Base-by-base conservation (phyloP, 352 stramenopile species). In the Phytophthora lateralis region DNA sequence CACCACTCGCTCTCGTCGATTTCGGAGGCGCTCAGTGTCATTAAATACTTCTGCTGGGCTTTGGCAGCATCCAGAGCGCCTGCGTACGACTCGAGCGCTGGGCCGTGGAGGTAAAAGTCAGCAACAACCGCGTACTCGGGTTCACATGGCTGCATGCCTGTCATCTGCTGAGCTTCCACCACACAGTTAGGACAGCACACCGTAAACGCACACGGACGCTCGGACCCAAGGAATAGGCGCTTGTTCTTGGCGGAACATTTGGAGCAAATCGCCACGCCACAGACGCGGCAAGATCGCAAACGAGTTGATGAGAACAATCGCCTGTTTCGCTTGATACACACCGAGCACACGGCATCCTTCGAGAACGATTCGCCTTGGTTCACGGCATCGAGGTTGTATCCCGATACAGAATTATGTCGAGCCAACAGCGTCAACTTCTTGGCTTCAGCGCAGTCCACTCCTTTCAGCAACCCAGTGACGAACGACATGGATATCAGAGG, bases 381-480 rank as follows among this genome's bases (percentile, higher is more conserved):
- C 21, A 67, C 38, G 27, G 58, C 50, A 24, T 71, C 57, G 43
- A 61, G 48, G 48, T 70, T 70, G 49, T 54, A 62, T 6, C 62
- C 62, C 14, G 62, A 70, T 5, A 66, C 39, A 1, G 63, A 26
- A 26, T 74, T 61, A 48, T 60, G 38, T 54, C 64, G 55, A 11
- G 75, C 55, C 11, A 88, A 41, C 17, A 83, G 57, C 43, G 76
- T 88, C 15, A 87, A 55, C 47, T 81, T 85, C 67, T 87, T 87
- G 48, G 78, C 78, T 35, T 85, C 69, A 0, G 78, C 75, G 20
- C 73, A 84, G 2, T 57, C 50, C 8, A 85, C 76, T 3, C 66
- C 74, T 34, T 67, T 64, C 15, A 80, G 60, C 7, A 81, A 44
- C 0, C 56, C 66, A 1, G 46, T 61, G 51, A 85, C 69, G 42